Evolutionary conservation across 352 stramenopile species (phyloP).

Genomic region (Globisporangium yorkense): DNA sequence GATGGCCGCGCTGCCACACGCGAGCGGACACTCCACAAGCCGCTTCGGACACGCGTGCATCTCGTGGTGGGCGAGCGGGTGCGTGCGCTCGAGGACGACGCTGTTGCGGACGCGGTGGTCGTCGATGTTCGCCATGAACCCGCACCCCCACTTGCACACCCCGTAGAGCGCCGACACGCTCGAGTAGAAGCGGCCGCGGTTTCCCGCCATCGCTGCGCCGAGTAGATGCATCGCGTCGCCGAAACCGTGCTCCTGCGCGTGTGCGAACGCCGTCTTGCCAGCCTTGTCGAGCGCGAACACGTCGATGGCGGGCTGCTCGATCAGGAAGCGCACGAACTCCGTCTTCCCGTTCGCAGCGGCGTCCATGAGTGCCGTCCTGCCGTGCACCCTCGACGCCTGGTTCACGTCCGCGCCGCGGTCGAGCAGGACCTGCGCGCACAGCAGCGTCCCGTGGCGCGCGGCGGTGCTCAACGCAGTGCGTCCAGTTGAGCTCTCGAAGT

Average conservation of each 20-base stretch:
- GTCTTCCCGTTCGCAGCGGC: constrained; percentile 44
- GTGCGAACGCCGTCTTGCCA: constrained; percentile 37
- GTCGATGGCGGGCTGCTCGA: constrained; percentile 29
- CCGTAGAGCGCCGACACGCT: constrained; percentile 35
- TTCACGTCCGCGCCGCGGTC: constrained; percentile 55
- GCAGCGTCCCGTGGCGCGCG: constrained; percentile 35
- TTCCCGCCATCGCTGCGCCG: constrained; percentile 37
- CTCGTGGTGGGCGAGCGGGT: constrained; percentile 47
- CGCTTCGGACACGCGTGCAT: constrained; percentile 39
- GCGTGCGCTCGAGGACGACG: constrained; percentile 21
- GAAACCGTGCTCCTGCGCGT: constrained; percentile 27
- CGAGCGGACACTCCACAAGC: constrained; percentile 32
- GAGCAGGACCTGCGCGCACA: constrained; percentile 47
- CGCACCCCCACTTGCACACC: constrained; percentile 63
- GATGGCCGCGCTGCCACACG: constrained; percentile 21
- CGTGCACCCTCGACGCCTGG: constrained; percentile 16
- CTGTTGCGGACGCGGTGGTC: constrained; percentile 21
- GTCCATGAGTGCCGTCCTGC: constrained; percentile 55
- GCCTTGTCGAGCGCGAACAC: constrained; percentile 25
- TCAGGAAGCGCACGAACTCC: constrained; percentile 46
- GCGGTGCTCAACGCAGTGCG: constrained; percentile 39
- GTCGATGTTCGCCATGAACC: constrained; percentile 34
- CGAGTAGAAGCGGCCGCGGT: constrained; percentile 27
- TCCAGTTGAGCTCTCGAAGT: constrained; percentile 52
- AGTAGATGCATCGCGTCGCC: constrained; percentile 28